These are phyloP conservation scores for Chaetomiaceae sp. DNA, from an alignment of 2,329 filamentous ascomycete genomes.

Conservation along the genomic window DNA sequence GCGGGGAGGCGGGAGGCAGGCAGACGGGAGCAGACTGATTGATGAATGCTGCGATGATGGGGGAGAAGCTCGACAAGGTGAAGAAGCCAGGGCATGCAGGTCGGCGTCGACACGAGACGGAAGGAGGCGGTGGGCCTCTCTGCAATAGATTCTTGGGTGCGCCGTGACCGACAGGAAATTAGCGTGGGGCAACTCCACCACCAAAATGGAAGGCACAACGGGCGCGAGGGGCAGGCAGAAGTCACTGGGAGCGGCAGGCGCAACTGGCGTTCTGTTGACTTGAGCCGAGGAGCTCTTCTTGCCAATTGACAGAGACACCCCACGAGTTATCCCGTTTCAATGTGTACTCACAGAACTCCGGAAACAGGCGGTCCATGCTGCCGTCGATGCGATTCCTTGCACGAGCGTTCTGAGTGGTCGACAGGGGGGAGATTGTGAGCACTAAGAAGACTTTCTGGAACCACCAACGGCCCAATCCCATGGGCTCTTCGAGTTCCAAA, in stretches of 20 bases:
- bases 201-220: not conserved
- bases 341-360: too few relatives aligned
- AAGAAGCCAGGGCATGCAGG: not conserved
- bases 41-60: too few relatives aligned
- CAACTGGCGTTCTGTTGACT: too few relatives aligned
- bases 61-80: not conserved
- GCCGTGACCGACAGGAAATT: not conserved
- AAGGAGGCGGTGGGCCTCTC: not conserved
- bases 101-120: not conserved
- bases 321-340: too few relatives aligned
- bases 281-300: too few relatives aligned
- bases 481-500: not conserved
- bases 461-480: slow-evolving; percentile 9
- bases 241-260: not conserved
- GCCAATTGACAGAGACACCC: too few relatives aligned
- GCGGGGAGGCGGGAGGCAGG: slow-evolving; percentile 14
- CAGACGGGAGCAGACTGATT: not conserved
- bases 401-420: slow-evolving; percentile 10
- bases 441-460: slow-evolving; percentile 22
- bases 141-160: not conserved
- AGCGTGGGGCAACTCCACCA: not conserved
- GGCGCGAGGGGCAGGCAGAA: not conserved
- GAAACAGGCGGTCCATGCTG: not conserved
- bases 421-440: slow-evolving; percentile 5
- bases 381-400: slow-evolving; percentile 1